Percentiles rank a stretch among this genome's conserved stretches.
These are phyloP conservation scores for Chalara sp. DNA, from an alignment of 2,329 filamentous ascomycete genomes.

Conservation along the genomic window DNA sequence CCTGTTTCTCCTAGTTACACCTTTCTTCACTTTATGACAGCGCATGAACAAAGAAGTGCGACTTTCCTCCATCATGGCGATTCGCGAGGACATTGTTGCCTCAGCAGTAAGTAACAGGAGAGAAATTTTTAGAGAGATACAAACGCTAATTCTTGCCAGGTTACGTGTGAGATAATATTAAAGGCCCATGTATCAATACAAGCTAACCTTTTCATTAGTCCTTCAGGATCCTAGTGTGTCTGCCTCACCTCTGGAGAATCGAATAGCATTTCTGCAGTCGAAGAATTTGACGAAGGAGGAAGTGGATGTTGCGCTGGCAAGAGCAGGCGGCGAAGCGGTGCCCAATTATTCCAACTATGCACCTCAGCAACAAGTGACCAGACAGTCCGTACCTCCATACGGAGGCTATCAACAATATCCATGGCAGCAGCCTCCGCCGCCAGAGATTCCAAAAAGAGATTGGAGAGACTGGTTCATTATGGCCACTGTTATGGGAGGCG, in stretches of 20 bases:
- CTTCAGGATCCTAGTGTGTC: constrained; percentile 91
- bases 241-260: constrained; percentile 83
- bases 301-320: constrained; percentile 75
- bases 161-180: constrained; percentile 25
- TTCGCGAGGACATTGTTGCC: constrained; percentile 86
- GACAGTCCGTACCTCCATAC: constrained; percentile 35
- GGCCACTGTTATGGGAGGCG: constrained; percentile 87
- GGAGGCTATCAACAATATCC: constrained; percentile 42
- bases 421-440: constrained; percentile 52
- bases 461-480: constrained; percentile 99
- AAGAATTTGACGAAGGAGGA: constrained; percentile 98
- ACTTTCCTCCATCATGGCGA: constrained; percentile 51
- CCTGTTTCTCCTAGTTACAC: too few species aligned
- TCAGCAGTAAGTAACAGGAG: constrained; percentile 57
- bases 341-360: constrained; percentile 35
- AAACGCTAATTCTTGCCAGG: constrained; percentile 8
- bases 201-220: constrained; percentile 44
- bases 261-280: constrained; percentile 85
- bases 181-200: constrained; percentile 7
- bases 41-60: too few species aligned
- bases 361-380: constrained; percentile 35
- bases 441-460: constrained; percentile 68
- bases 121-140: neutral
- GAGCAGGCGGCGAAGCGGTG: constrained; percentile 56
- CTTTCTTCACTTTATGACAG: neutral